Evolutionary conservation across 306 rosid species (phyloP).

Genomic region (Biancaea sappan): DNA sequence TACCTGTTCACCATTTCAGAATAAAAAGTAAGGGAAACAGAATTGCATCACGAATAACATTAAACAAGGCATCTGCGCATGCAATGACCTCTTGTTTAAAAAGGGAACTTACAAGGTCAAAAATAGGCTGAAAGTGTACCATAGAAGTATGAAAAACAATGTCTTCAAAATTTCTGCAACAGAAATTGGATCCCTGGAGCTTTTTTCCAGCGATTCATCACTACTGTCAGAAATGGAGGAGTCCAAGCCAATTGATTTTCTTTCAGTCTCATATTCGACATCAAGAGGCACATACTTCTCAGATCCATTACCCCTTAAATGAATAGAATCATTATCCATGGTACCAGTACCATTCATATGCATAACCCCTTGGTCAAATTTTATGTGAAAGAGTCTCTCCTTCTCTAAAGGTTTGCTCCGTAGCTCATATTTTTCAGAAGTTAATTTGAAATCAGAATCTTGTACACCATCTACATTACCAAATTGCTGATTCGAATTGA

Average conservation of each 20-base stretch:
- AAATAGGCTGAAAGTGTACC: slow-evolving; percentile 94
- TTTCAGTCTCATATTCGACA: slow-evolving; percentile 54
- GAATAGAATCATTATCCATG: slow-evolving; percentile 51
- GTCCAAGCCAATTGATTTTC: slow-evolving; percentile 41
- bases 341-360: slow-evolving; percentile 46
- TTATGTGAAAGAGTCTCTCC: slow-evolving; percentile 37
- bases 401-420: slow-evolving; percentile 43
- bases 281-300: slow-evolving; percentile 68
- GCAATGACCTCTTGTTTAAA: slow-evolving; percentile 19
- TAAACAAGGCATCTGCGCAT: slow-evolving; percentile 3
- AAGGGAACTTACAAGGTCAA: slow-evolving; percentile 88
- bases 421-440: slow-evolving; percentile 49
- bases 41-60: slow-evolving; percentile 19
- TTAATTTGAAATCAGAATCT: slow-evolving; percentile 59
- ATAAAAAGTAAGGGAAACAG: slow-evolving; percentile 10
- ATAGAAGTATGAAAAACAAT: slow-evolving; percentile 71
- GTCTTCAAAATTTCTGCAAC: slow-evolving; percentile 69
- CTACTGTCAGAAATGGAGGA: slow-evolving; percentile 36
- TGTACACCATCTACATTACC: slow-evolving; percentile 48
- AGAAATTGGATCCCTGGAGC: slow-evolving; percentile 46
- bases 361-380: slow-evolving; percentile 49
- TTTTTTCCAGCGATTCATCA: slow-evolving; percentile 37
- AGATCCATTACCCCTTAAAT: slow-evolving; percentile 47
- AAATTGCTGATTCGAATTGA: slow-evolving; percentile 42
- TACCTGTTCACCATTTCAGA: slow-evolving; percentile 62